Percentiles rank a stretch among this genome's conserved stretches.
Evolutionary conservation across 768 basidiomycete species (phyloP).

Genomic region (Coprinopsis sp.): DNA sequence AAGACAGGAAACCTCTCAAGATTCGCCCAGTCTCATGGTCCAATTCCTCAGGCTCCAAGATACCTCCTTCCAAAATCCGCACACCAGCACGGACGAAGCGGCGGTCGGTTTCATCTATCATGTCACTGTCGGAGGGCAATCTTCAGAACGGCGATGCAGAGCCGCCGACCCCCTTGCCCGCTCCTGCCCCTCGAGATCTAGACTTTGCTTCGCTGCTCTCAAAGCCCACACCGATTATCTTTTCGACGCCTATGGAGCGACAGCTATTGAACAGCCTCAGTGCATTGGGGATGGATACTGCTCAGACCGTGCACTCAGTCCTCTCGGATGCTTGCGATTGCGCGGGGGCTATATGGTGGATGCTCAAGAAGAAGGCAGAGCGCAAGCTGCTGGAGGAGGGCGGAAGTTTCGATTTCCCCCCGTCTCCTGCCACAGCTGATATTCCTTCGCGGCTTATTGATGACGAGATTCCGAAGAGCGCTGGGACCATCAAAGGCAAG

Average conservation of each 20-base stretch:
- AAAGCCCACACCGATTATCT: constrained; percentile 73
- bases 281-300: constrained; percentile 82
- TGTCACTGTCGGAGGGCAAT: constrained; percentile 51
- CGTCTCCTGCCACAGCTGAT: constrained; percentile 16
- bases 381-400: constrained; percentile 40
- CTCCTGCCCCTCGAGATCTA: constrained; percentile 36
- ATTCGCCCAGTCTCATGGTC: constrained; percentile 25
- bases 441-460: constrained; percentile 8
- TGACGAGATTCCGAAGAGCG: constrained; percentile 12
- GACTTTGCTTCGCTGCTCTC: constrained; percentile 63
- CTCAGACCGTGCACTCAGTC: constrained; percentile 94
- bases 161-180: constrained; percentile 35
- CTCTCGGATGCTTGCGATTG: constrained; percentile 89
- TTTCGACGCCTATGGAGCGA: constrained; percentile 79
- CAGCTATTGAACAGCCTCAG: constrained; percentile 73
- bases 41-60: constrained; percentile 29
- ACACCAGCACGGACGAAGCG: constrained; percentile 96
- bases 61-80: constrained; percentile 66
- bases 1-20: constrained; percentile 4
- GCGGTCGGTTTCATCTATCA: constrained; percentile 85
- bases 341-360: constrained; percentile 93
- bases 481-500: constrained; percentile 3
- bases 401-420: constrained; percentile 12
- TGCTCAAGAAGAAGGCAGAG: constrained; percentile 79
- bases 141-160: constrained; percentile 35